Evolutionary conservation across 1,139 yeast species (phyloP).

Genomic region (Dujonia santamariae): DNA sequence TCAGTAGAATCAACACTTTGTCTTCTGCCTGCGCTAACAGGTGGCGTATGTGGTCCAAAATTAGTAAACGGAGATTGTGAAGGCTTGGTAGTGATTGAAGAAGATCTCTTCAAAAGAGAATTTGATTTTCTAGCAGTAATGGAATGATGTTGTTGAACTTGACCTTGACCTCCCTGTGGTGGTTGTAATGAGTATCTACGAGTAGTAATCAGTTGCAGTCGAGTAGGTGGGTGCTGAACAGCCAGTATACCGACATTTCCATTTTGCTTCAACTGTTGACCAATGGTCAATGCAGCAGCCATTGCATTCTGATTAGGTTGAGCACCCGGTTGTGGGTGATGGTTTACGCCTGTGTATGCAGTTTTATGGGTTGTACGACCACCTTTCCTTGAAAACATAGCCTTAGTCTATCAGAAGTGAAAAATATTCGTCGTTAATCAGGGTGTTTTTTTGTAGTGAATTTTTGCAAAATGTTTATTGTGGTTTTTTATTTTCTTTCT

Average conservation of each 20-base stretch:
- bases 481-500: too few species aligned
- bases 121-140: not conserved
- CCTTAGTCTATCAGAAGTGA: too few species aligned
- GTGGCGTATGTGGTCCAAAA: constrained; percentile 5
- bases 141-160: constrained; percentile 1
- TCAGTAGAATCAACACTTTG: constrained; percentile 8
- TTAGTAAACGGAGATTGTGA: constrained; percentile 3
- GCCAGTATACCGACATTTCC: constrained; percentile 6
- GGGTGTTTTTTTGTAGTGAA: too few species aligned
- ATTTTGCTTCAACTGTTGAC: constrained; percentile 14
- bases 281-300: constrained; percentile 49
- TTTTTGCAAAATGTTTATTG: too few species aligned
- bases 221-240: constrained; percentile 2
- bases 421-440: too few species aligned
- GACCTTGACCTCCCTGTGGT: not conserved
- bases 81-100: constrained; percentile 7
- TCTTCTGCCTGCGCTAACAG: constrained; percentile 1
- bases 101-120: constrained; percentile 8
- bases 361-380: constrained; percentile 30
- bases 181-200: constrained; percentile 4
- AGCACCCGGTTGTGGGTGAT: constrained; percentile 26
- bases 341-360: constrained; percentile 47
- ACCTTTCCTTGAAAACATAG: constrained; percentile 38
- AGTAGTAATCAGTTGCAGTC: constrained; percentile 1
- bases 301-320: constrained; percentile 42